phyloP scores from a whole-genome alignment of 2,329 filamentous ascomycete genomes.

The Cladosporium sp. region DNA sequence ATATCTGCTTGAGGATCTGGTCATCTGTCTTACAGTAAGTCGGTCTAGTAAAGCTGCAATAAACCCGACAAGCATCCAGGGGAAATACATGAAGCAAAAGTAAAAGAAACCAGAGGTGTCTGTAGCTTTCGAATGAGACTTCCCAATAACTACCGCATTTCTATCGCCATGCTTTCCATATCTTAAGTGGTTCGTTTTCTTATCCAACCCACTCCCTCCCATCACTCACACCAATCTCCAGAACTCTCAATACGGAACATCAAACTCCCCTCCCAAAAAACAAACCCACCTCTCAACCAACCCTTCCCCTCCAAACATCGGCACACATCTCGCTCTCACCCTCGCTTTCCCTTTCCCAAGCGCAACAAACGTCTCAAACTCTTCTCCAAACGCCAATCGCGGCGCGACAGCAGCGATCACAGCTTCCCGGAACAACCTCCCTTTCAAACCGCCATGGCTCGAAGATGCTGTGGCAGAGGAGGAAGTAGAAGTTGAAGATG shows the following conservation, averaged over 20 bases:
- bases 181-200: background rate
- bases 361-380: constrained; percentile 9
- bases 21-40: too few species aligned
- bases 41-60: too few species aligned
- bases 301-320: background rate
- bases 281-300: constrained; percentile 17
- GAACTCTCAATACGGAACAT: background rate
- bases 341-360: background rate
- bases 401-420: constrained; percentile 6
- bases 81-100: too few species aligned
- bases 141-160: background rate
- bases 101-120: too few species aligned
- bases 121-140: too few species aligned
- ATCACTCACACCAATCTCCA: background rate
- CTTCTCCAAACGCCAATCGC: background rate
- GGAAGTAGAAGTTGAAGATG: background rate
- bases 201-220: background rate
- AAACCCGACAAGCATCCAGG: too few species aligned
- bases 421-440: constrained; percentile 9
- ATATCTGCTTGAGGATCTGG: too few species aligned
- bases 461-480: background rate
- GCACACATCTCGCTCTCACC: constrained; percentile 5
- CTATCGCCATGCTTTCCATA: background rate
- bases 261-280: constrained; percentile 10
- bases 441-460: background rate